Base-by-base conservation (phyloP, 805 yeast genomes). In the Barnettozyma pratensis region DNA sequence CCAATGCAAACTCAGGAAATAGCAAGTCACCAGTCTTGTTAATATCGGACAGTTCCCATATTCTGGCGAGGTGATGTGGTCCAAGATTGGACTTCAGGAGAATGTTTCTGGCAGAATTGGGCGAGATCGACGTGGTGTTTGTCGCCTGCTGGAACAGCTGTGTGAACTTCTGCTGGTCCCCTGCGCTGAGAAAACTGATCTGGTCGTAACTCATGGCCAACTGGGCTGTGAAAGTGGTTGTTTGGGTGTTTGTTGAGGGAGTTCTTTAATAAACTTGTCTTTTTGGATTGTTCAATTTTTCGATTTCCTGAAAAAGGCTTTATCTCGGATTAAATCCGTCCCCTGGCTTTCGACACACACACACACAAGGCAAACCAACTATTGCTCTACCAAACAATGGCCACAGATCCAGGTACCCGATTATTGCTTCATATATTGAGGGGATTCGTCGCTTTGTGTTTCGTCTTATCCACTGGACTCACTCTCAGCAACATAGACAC, bases 1-100 rank as follows among this genome's bases (percentile, higher is more conserved):
- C 95, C 55, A 92, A 73, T 12, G 96, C 96, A 72, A 92, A 92
- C 64, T 92, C 97, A 1, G 98, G 98, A 62, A 91, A 92, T 55
- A 92, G 68, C 49, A 92, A 75, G 46, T 81, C 76, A 2, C 98
- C 98, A 11, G 94, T 82, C 59, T 80, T 85, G 58, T 83, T 86
- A 2, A 96, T 86, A 62, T 92, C 98, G 14, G 96, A 78, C 52
- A 92, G 72, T 28, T 85, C 82, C 98, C 98, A 92, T 50, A 92
- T 84, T 56, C 85, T 87, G 3, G 95, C 94, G 57, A 92, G 72
- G 36, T 83, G 77, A 35, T 80, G 76, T 2, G 96, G 89, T 37
- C 79, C 69, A 47, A 92, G 72, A 10, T 87, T 86, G 0, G 97
- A 90, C 55, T 89, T 80, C 68, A 88, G 72, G 56, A 92, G 74